Evolutionary conservation across 192 early-diverging fungal species (phyloP), one percentile per base, ranked within the genome.

Genomic region (Obelidium mucronatum): DNA sequence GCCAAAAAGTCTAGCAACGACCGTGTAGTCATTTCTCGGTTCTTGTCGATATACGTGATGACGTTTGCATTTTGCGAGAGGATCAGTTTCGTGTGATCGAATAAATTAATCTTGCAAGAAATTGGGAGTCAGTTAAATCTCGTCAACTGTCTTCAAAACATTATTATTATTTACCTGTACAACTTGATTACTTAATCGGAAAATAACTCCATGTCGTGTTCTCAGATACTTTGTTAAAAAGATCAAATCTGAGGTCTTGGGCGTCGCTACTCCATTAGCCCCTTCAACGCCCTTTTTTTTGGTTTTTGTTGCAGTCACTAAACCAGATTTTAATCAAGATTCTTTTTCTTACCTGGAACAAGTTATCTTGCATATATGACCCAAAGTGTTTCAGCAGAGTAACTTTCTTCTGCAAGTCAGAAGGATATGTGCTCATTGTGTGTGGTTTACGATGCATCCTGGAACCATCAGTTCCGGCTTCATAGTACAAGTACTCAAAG

Each of bases 71-170:
- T 80, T 42, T 85, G 70, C 2, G 85, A 86, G 28, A 93, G 67
- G 17, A 93, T 79, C 28, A 93, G 55, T 79, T 93, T 93, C 6
- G 90, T 89, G 78, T 93, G 92, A 66, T 93, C 92, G 69, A 88
- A 90, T 58, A 92, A 89, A 71, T 92, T 93, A 33, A 93, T 67
- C 91, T 92, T 77, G 8, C n/a, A n/a, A n/a, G n/a, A n/a, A n/a
- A n/a, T n/a, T n/a, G n/a, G n/a, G n/a, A n/a, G n/a, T n/a, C n/a
- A n/a, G n/a, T n/a, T n/a, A n/a, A n/a, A n/a, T n/a, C n/a, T n/a
- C n/a, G n/a, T n/a, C n/a, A n/a, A n/a, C n/a, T n/a, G n/a, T n/a
- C n/a, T n/a, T n/a, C n/a, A n/a, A n/a, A n/a, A n/a, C n/a, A n/a
- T n/a, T n/a, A n/a, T n/a, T 48, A 48, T 48, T 0, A 48, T 0